Evolutionary conservation across 1,139 yeast genomes (phyloP).

Genomic region (Candida freyschussii): DNA sequence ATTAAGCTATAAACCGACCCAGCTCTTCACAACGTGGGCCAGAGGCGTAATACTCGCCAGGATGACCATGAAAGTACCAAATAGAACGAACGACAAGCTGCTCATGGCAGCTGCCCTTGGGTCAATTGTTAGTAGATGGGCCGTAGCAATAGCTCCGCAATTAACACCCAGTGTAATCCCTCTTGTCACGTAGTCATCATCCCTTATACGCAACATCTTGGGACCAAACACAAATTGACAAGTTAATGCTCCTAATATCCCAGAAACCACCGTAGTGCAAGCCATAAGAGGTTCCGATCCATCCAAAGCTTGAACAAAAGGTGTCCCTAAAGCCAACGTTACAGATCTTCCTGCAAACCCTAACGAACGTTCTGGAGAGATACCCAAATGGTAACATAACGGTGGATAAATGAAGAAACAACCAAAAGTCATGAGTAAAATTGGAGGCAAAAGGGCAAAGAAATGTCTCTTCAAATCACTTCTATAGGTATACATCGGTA

Average conservation of each 20-base stretch:
- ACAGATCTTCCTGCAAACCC: slow-evolving; percentile 80
- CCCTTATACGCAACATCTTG: slow-evolving; percentile 44
- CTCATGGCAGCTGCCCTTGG: slow-evolving; percentile 85
- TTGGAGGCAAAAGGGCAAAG: slow-evolving; percentile 54
- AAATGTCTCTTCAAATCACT: slow-evolving; percentile 57
- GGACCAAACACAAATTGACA: slow-evolving; percentile 47
- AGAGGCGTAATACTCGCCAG: slow-evolving; percentile 54
- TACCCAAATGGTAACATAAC: slow-evolving; percentile 59
- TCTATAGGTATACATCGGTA: slow-evolving; percentile 76
- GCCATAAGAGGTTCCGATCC: slow-evolving; percentile 76
- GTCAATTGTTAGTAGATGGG: slow-evolving; percentile 61
- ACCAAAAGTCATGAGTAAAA: slow-evolving; percentile 49
- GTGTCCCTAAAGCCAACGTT: slow-evolving; percentile 78
- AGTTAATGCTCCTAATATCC: slow-evolving; percentile 67
- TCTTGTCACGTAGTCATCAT: slow-evolving; percentile 66
- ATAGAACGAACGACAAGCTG: slow-evolving; percentile 62
- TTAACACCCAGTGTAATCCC: slow-evolving; percentile 75
- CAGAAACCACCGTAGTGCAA: slow-evolving; percentile 72
- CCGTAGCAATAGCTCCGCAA: slow-evolving; percentile 81
- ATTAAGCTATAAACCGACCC: slow-evolving; percentile 32
- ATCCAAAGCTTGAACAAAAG: slow-evolving; percentile 56
- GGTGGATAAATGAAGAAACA: slow-evolving; percentile 70
- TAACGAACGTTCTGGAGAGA: slow-evolving; percentile 52
- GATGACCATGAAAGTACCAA: slow-evolving; percentile 70
- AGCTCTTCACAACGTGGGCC: slow-evolving; percentile 32